A percentile compares a stretch with the other conserved stretches of the same genome.
phyloP scores from a whole-genome alignment of 257 asterid genomes.

The Hygrophila difformis region DNA sequence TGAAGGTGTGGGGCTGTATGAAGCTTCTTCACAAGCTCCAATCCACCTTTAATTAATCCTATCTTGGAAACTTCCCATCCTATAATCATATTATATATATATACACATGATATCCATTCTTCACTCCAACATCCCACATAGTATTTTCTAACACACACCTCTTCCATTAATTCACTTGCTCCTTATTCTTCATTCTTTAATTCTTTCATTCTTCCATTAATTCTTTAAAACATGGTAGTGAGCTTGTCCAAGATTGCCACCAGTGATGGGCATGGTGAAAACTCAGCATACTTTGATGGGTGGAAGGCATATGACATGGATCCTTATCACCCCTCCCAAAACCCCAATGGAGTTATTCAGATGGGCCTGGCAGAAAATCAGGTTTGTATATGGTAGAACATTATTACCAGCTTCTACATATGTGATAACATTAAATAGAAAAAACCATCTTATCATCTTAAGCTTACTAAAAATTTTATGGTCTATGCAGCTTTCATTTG shows the following conservation, averaged over 20 bases:
- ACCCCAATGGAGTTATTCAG: constrained; percentile 56
- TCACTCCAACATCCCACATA: too few species aligned
- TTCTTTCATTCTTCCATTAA: not conserved
- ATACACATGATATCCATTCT: too few species aligned
- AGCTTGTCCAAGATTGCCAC: constrained; percentile 48
- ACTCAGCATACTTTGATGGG: constrained; percentile 58
- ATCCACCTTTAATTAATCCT: too few species aligned
- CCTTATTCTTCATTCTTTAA: not conserved
- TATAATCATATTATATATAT: too few species aligned
- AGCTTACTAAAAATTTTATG: not conserved
- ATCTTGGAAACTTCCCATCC: too few species aligned
- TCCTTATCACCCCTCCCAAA: constrained; percentile 43
- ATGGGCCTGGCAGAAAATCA: constrained; percentile 71
- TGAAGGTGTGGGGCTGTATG: too few species aligned
- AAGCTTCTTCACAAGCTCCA: too few species aligned
- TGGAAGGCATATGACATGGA: constrained; percentile 65
- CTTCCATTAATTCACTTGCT: not conserved
- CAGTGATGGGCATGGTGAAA: constrained; percentile 62
- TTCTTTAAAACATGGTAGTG: too few species aligned
- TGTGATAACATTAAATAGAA: too few species aligned
- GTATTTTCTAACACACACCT: not conserved
- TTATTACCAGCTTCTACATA: not conserved
- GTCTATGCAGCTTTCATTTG: constrained; percentile 45
- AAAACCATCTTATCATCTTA: not conserved
- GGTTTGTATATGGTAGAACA: too few species aligned